Base-by-base conservation (phyloP, 1,284 basidiomycete genomes). In the Rhodotorula sp. region DNA sequence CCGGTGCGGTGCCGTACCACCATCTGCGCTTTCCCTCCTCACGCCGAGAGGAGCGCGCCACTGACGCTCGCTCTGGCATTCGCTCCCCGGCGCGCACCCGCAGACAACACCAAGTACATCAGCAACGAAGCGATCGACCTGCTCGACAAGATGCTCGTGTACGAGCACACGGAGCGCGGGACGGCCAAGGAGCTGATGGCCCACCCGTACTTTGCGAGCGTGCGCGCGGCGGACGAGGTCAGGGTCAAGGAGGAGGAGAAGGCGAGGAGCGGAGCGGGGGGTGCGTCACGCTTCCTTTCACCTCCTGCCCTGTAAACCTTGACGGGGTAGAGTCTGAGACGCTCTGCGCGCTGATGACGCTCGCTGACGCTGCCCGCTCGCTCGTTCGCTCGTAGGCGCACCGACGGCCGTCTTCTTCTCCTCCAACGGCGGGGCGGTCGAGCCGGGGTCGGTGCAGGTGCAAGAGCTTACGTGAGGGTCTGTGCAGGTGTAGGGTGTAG, bases 61-160 rank as follows among this genome's bases (percentile, higher is more conserved):
- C 19, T 32, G 29, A 3, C 48, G 7, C 34, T 44, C 48, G n/a
- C 60, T 15, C 12, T 19, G 5, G 4, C 10, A n/a, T 56, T 27
- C 9, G 36, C 19, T 13, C 29, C 22, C 13, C 6, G 12, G 25
- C 22, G 2, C 6, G 9, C 34, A n/a, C n/a, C n/a, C n/a, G 5
- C 63, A 64, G 63, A 56, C 67, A 62, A 62, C 61, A n/a, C 39
- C 27, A 51, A 54, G 34, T 97, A 92, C 83, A 94, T 98, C 77
- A 94, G 93, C n/a, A 97, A 94, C 81, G 94, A 96, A 80, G 94
- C 93, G 36, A 79, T 83, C 66, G 94, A 98, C 84, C 91, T 98
- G 80, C 84, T 99, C 73, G 96, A 99, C 84, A 95, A 95, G 83
- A 86, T 99, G 59, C 87, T 99, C 79, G 89, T 92, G 61, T 99